These are phyloP conservation scores for Cicer judaicum DNA, from an alignment of 306 rosid species.

Conservation along the genomic window DNA sequence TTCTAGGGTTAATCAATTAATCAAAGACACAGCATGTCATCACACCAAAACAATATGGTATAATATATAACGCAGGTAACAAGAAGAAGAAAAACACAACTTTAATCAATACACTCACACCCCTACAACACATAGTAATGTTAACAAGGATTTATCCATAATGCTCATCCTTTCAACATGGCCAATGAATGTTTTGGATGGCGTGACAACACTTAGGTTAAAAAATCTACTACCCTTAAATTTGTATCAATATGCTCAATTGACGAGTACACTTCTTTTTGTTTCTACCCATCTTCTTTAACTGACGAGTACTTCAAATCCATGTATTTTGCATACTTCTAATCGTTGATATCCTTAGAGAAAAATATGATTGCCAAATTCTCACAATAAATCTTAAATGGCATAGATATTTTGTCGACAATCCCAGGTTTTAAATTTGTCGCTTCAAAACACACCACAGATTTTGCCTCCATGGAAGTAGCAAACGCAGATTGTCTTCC, in stretches of 20 bases:
- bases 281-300: too few species aligned
- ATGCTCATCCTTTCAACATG: background rate
- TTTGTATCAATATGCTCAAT: background rate
- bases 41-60: background rate
- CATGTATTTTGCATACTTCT: too few species aligned
- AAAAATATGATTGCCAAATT: too few species aligned
- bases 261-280: background rate
- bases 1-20: constrained; percentile 4
- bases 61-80: background rate
- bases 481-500: too few species aligned
- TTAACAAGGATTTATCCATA: background rate
- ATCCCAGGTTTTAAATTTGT: too few species aligned
- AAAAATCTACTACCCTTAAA: background rate
- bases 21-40: constrained; percentile 2
- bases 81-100: background rate
- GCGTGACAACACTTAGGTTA: background rate
- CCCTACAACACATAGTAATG: background rate
- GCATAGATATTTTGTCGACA: too few species aligned
- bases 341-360: too few species aligned
- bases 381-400: too few species aligned
- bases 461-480: too few species aligned
- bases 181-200: background rate
- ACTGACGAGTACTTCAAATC: too few species aligned
- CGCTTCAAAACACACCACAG: too few species aligned
- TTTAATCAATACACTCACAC: too few species aligned